Base-by-base conservation (phyloP, 768 basidiomycete species). In the Leccinum rimulosum region DNA sequence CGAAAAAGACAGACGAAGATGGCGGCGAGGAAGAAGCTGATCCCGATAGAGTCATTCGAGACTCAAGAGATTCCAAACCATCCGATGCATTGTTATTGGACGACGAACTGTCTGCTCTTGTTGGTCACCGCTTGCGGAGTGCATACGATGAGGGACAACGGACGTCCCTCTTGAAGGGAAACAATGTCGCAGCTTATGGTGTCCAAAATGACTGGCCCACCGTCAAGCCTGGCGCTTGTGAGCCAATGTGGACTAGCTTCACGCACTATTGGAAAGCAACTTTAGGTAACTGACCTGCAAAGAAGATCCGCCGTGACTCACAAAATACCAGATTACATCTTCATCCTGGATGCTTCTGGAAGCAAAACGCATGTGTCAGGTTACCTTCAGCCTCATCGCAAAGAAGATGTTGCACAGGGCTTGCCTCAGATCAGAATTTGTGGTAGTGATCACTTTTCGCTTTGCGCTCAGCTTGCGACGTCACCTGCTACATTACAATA, bases 171-270 rank as follows among this genome's bases (percentile, higher is more conserved):
- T 57, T 63, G 45, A 52, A 56, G 19, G 60, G 58, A 50, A 54
- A 47, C 25, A 54, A 57, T 56, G 61, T 70, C 22, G 57, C 74
- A 45, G 84, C 80, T 3, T 92, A 83, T 66, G 86, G 86, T 2
- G 70, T 74, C 50, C 76, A 88, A 63, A 70, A 77, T 1, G 63
- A 67, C 3, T 58, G 84, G 4, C 64, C 74, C n/a, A 33, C 68
- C 14, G 74, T 68, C 10, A 75, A 80, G 57, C 74, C 73, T 19
- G 93, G 93, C 4, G 77, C 73, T 11, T 73, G 82, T 68, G 93
- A 95, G 68, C 93, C 94, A 3, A 82, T 84, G 70, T 98, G 87
- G 77, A 95, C 95, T 38, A 91, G 88, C 68, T 96, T 88, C 67
- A 93, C 95, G 1, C 84, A 91, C 71, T 87, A 87, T 67, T 95